A percentile compares a stretch with the other conserved stretches of the same genome.
Conservation (phyloP, 129 eudicot species). For the Pseudognaphalium luteoalbum region DNA sequence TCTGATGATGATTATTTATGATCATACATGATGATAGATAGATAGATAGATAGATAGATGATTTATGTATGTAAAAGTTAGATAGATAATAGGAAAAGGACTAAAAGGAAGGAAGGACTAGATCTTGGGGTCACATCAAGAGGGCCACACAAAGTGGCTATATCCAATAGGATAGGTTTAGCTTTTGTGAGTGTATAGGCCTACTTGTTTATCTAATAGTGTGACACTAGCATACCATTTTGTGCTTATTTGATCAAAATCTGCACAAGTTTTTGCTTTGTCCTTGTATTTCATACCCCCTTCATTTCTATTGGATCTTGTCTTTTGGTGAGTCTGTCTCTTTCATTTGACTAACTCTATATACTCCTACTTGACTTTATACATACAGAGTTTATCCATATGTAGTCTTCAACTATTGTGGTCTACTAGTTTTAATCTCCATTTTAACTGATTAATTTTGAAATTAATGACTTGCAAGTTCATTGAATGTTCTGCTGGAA, state of each 20-base stretch:
- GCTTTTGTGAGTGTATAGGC: constrained; percentile 19
- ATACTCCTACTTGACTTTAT: constrained; percentile 12
- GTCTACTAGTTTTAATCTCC: not conserved
- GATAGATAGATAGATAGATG: constrained; percentile 8
- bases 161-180: constrained; percentile 31
- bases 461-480: constrained; percentile 13
- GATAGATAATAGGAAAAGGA: constrained; percentile 18
- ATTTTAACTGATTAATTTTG: not conserved
- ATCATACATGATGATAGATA: not conserved
- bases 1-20: not conserved
- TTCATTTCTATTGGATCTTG: constrained; percentile 47
- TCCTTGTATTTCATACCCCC: constrained; percentile 35
- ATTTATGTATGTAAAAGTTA: constrained; percentile 16
- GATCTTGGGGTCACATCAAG: constrained; percentile 80
- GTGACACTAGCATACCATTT: constrained; percentile 32
- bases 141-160: constrained; percentile 52
- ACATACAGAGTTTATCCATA: not conserved
- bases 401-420: not conserved
- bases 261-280: constrained; percentile 35
- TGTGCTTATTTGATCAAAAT: constrained; percentile 44
- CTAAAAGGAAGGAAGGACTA: constrained; percentile 22
- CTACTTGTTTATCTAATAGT: constrained; percentile 36
- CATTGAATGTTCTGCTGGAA: constrained; percentile 8
- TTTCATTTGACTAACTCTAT: constrained; percentile 32
- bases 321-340: constrained; percentile 35